Base-by-base conservation (phyloP, 805 yeast species). In the Ogataea degrootiae region DNA sequence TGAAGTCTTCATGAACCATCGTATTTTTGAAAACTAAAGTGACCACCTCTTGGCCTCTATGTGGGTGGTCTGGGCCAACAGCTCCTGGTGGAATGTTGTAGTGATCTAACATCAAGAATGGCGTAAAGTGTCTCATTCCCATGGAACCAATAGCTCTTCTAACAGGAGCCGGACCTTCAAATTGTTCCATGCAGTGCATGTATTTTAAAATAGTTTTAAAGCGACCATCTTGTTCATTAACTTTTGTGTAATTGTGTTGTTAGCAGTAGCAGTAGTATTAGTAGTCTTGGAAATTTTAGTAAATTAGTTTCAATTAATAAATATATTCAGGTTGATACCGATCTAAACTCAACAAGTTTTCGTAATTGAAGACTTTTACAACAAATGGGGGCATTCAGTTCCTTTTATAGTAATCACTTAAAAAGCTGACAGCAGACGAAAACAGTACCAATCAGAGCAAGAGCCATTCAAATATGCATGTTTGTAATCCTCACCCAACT, bases 141-240 rank as follows among this genome's bases (percentile, higher is more conserved):
- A 71, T 69, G 6, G 82, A 75, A 39, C 96, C 96, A 48, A 88
- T 80, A 5, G 94, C 80, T 58, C 96, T 74, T 62, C 96, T 76
- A 22, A 88, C 96, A 31, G 75, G 68, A 29, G 96, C 96, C 90
- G n/a, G n/a, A 54, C 96, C 96, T 67, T 88, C 96, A 17, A 83
- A 73, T 59, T 83, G 89, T 57, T 87, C 87, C 37, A 75, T 60
- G 31, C 92, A 90, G 39, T 72, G 58, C 55, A 81, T 70, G 33
- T 71, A 65, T 57, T 78, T 79, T 21, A 75, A 62, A 41, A 82
- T 71, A 1, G 78, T 64, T 68, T 74, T 8, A 59, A 44, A n/a
- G 62, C 48, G n/a, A 57, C 61, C 66, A 60, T 62, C n/a, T 44
- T 49, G 31, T 42, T 35, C 39, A 42, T 35, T 17, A 6, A 41